Conservation (phyloP, 2,329 filamentous ascomycete genomes). For the Monilinia laxa region DNA sequence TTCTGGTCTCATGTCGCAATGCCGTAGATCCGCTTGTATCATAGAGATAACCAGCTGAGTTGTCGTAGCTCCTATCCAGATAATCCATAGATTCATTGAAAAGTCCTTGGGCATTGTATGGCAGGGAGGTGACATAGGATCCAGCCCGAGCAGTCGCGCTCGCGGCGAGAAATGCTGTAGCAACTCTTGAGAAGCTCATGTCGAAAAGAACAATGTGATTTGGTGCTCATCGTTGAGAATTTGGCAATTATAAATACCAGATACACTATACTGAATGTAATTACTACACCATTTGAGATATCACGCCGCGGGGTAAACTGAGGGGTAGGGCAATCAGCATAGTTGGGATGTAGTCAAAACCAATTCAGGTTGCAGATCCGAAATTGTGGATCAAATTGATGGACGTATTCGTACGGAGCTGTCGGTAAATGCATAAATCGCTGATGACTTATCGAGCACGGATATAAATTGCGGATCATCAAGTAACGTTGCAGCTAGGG, state of each 20-base stretch:
- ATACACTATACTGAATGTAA: neutral
- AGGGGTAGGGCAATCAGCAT: neutral
- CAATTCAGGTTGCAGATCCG: constrained; percentile 9
- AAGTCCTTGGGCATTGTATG: constrained; percentile 42
- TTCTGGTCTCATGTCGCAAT: constrained; percentile 52
- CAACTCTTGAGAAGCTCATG: constrained; percentile 5
- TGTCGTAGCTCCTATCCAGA: constrained; percentile 57
- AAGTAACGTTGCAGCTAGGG: neutral
- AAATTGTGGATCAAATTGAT: neutral
- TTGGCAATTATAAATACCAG: neutral
- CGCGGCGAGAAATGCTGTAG: neutral
- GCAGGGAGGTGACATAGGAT: constrained; percentile 29
- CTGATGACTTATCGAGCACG: neutral
- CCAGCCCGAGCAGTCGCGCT: constrained; percentile 4
- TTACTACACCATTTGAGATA: neutral
- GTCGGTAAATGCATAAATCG: constrained; percentile 5
- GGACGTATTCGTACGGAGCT: neutral
- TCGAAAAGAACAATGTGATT: neutral
- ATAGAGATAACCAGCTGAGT: constrained; percentile 53
- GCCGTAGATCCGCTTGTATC: constrained; percentile 45
- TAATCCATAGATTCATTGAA: constrained; percentile 54
- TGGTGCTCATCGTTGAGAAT: neutral
- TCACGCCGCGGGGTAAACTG: neutral
- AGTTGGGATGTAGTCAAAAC: neutral
- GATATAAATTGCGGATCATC: neutral